Conservation (phyloP, 495 filamentous ascomycete species). For the Xylaria cubensis region DNA sequence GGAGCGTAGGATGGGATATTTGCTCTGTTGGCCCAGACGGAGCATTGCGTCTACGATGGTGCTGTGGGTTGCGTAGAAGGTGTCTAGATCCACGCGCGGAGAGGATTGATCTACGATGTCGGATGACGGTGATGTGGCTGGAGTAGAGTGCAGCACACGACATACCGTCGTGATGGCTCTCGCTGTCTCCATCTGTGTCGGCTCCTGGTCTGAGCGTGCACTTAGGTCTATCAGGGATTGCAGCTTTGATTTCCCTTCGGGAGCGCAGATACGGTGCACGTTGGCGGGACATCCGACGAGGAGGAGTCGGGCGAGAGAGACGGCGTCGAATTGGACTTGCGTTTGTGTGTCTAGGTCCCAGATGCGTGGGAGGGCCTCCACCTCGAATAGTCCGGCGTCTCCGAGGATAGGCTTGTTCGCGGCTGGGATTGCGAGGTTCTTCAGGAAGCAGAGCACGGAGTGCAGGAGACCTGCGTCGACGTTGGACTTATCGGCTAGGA, state of each 20-base stretch:
- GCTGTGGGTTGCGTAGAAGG: slow-evolving; percentile 60
- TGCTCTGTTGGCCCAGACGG: slow-evolving; percentile 68
- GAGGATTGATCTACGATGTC: background rate
- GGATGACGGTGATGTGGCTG: background rate
- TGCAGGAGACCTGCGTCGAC: slow-evolving; percentile 63
- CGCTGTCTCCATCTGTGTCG: slow-evolving; percentile 76
- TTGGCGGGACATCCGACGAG: slow-evolving; percentile 64
- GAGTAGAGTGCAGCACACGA: slow-evolving; percentile 57
- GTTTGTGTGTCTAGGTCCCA: slow-evolving; percentile 67
- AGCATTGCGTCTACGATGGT: slow-evolving; percentile 62
- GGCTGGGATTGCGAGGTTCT: slow-evolving; percentile 75
- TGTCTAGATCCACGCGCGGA: slow-evolving; percentile 39
- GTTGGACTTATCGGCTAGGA: slow-evolving; percentile 48
- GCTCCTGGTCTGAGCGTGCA: slow-evolving; percentile 63
- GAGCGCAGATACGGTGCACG: slow-evolving; percentile 55
- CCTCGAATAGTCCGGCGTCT: slow-evolving; percentile 53
- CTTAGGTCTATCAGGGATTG: slow-evolving; percentile 66
- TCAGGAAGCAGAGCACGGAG: slow-evolving; percentile 74
- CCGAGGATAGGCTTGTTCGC: slow-evolving; percentile 68
- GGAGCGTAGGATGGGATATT: slow-evolving; percentile 72
- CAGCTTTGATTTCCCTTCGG: slow-evolving; percentile 53
- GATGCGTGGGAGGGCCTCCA: slow-evolving; percentile 62
- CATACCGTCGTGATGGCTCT: slow-evolving; percentile 70
- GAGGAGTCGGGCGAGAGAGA: slow-evolving; percentile 71
- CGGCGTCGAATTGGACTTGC: slow-evolving; percentile 73